A percentile compares a stretch with the other conserved stretches of the same genome.
Evolutionary conservation across 139 green algal genomes (phyloP).

Genomic region (Yamagishiella unicocca): DNA sequence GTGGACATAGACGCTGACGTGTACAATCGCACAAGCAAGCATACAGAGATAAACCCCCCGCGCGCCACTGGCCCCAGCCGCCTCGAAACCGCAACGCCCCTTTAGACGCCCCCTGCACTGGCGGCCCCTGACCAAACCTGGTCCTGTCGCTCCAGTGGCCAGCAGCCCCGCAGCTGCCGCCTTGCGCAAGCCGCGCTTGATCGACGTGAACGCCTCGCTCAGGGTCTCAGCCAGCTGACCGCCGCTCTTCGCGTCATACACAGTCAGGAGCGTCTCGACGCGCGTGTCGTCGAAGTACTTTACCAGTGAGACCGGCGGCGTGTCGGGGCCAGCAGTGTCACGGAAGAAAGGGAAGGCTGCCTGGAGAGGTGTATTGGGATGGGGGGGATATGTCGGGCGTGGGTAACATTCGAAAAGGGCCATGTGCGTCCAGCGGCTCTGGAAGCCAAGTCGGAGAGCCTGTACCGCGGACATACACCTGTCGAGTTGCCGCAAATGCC

Average conservation of each 20-base stretch:
- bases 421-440: neutral
- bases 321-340: conserved; percentile 42
- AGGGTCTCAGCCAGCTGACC: conserved; percentile 39
- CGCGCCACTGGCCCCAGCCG: too few species aligned
- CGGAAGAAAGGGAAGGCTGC: conserved; percentile 67
- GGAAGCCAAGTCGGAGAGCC: too few species aligned
- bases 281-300: conserved; percentile 72
- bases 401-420: too few species aligned
- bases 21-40: neutral
- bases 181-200: conserved; percentile 3
- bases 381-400: neutral
- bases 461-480: too few species aligned
- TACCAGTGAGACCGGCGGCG: conserved; percentile 29
- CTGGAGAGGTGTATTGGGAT: conserved; percentile 9
- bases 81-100: too few species aligned
- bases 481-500: neutral
- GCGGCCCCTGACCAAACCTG: neutral
- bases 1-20: neutral
- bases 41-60: neutral
- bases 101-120: too few species aligned
- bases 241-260: conserved; percentile 54
- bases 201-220: conserved; percentile 20
- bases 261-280: conserved; percentile 56
- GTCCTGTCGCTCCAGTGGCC: neutral
- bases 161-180: neutral